A percentile compares a stretch with the other conserved stretches of the same genome.
Evolutionary conservation across 2,329 filamentous ascomycete species (phyloP).

Genomic region (Thielaviopsis cerberus): DNA sequence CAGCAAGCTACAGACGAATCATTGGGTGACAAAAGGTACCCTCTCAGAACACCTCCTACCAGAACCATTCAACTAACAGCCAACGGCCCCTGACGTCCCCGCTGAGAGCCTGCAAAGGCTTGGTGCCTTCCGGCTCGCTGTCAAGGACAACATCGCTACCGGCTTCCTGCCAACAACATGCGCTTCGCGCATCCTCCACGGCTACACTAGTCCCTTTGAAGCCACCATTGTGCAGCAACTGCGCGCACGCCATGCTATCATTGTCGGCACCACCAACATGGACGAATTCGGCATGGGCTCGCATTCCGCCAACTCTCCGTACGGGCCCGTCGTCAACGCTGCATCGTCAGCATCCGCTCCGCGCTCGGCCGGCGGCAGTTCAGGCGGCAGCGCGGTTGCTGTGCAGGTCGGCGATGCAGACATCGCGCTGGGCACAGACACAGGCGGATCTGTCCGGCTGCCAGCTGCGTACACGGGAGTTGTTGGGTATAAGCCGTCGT

Average conservation of each 20-base stretch:
- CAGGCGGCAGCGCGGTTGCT: conserved; percentile 78
- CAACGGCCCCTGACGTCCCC: background rate
- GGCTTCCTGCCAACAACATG: conserved; percentile 56
- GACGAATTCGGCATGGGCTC: conserved; percentile 96
- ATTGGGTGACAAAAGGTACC: conserved; percentile 5
- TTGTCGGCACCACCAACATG: conserved; percentile 74
- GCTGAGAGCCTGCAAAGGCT: background rate
- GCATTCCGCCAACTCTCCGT: conserved; percentile 52
- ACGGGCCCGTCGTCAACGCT: conserved; percentile 43
- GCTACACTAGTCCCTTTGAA: conserved; percentile 58
- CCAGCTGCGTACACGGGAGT: conserved; percentile 74
- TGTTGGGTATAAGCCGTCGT: conserved; percentile 79
- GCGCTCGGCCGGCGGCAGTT: conserved; percentile 69
- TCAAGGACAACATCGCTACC: conserved; percentile 66
- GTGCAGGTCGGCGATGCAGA: conserved; percentile 43
- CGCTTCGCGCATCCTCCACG: conserved; percentile 54
- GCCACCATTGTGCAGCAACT: conserved; percentile 62
- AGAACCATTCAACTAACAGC: background rate
- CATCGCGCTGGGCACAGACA: conserved; percentile 74
- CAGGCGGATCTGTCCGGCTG: conserved; percentile 70
- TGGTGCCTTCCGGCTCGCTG: conserved; percentile 31
- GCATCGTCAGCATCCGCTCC: conserved; percentile 18
- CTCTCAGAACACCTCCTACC: background rate
- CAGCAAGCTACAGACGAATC: background rate
- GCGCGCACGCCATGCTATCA: conserved; percentile 37